Evolutionary conservation across 2,329 filamentous ascomycete genomes (phyloP).

Genomic region (Fusarium nematophilum): DNA sequence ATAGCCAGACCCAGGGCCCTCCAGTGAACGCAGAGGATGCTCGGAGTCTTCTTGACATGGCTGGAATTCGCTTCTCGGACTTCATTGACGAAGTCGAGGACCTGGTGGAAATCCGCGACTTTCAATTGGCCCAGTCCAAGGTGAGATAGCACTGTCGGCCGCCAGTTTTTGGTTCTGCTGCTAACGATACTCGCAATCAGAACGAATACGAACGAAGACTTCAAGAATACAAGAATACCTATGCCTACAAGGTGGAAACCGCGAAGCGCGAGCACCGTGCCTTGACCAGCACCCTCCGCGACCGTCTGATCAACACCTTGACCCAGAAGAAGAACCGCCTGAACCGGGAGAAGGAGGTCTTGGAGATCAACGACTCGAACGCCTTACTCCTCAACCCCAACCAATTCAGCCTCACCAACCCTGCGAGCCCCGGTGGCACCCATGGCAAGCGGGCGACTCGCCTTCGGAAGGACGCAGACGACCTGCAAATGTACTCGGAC

Average conservation of each 20-base stretch:
- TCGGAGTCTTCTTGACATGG: constrained; percentile 74
- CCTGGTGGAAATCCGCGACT: constrained; percentile 87
- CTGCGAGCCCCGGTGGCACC: constrained; percentile 70
- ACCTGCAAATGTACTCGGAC: constrained; percentile 65
- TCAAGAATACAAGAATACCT: constrained; percentile 68
- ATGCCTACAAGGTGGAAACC: constrained; percentile 71
- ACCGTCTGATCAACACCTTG: constrained; percentile 74
- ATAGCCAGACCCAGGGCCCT: constrained; percentile 58
- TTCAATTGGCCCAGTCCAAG: constrained; percentile 82
- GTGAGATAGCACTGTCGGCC: constrained; percentile 62
- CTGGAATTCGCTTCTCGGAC: constrained; percentile 84
- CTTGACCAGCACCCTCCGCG: constrained; percentile 70
- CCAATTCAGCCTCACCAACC: constrained; percentile 74
- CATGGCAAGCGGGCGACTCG: constrained; percentile 73
- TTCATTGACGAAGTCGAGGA: constrained; percentile 91
- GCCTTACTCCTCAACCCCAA: constrained; percentile 74
- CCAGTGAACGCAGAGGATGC: constrained; percentile 55
- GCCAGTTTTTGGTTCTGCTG: constrained; percentile 5
- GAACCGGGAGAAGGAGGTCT: constrained; percentile 73
- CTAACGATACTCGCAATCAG: constrained; percentile 52
- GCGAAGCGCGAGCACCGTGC: constrained; percentile 71
- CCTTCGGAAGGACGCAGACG: constrained; percentile 70
- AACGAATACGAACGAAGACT: constrained; percentile 72
- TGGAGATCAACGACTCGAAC: constrained; percentile 75
- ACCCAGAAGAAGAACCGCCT: constrained; percentile 73